Conservation (phyloP, 352 stramenopile species). For the Phytophthora hybrid region DNA sequence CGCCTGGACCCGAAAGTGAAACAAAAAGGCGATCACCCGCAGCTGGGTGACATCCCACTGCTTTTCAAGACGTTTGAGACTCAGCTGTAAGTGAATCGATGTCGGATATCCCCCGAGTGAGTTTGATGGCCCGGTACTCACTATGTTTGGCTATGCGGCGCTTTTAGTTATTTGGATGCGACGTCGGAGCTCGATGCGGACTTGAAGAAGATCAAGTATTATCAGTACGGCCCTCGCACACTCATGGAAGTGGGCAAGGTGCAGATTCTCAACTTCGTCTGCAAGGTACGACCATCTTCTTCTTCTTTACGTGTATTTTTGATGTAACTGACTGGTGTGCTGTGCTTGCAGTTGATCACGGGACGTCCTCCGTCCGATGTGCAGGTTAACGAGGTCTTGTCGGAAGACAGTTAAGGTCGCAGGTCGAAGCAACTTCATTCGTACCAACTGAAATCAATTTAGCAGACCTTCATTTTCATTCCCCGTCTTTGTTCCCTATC, state of each 20-base stretch:
- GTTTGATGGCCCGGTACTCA: neutral
- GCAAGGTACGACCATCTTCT: slow-evolving; percentile 61
- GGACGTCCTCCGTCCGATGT: slow-evolving; percentile 69
- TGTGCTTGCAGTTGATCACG: slow-evolving; percentile 64
- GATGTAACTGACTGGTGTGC: slow-evolving; percentile 4
- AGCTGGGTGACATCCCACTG: slow-evolving; percentile 75
- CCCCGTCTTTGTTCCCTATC: slow-evolving; percentile 30
- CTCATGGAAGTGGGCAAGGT: slow-evolving; percentile 85
- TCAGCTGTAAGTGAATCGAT: slow-evolving; percentile 61
- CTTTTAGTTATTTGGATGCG: slow-evolving; percentile 68
- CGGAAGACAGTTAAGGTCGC: slow-evolving; percentile 58
- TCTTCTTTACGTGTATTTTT: neutral
- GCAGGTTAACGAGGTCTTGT: slow-evolving; percentile 71
- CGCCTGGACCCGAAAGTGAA: slow-evolving; percentile 71
- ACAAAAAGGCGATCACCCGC: slow-evolving; percentile 63
- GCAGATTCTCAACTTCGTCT: slow-evolving; percentile 90
- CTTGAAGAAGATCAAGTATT: slow-evolving; percentile 83
- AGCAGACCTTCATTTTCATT: slow-evolving; percentile 11
- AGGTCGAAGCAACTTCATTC: slow-evolving; percentile 2
- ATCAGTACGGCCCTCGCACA: slow-evolving; percentile 70
- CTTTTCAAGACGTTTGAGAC: slow-evolving; percentile 84
- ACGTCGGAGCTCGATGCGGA: slow-evolving; percentile 80
- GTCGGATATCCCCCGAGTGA: neutral
- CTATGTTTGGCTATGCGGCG: neutral
- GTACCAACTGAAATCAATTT: slow-evolving; percentile 17